Evolutionary conservation across 805 yeast genomes (phyloP).

Genomic region (Blastobotrys parvus): DNA sequence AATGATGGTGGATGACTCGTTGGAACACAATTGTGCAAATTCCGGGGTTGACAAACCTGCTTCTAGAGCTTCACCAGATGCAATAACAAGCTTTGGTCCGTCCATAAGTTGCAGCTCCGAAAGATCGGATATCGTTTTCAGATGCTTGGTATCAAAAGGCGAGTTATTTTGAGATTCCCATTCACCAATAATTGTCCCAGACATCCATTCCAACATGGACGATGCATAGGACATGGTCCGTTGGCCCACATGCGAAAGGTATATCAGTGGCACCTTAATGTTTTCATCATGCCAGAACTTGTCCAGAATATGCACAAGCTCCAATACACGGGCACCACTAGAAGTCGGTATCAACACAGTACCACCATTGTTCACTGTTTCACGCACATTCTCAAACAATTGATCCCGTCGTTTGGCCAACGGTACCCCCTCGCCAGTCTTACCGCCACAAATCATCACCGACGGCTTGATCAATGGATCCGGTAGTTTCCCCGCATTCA

Average conservation of each 20-base stretch:
- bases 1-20: constrained; percentile 60
- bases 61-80: constrained; percentile 58
- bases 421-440: constrained; percentile 40
- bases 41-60: constrained; percentile 43
- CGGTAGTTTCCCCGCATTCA: constrained; percentile 55
- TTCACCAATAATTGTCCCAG: constrained; percentile 70
- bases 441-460: constrained; percentile 67
- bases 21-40: constrained; percentile 44
- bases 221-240: constrained; percentile 73
- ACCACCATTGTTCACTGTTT: constrained; percentile 65
- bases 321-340: constrained; percentile 72
- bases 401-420: constrained; percentile 57
- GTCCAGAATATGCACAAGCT: constrained; percentile 66
- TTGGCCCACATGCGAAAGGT: constrained; percentile 72
- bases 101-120: constrained; percentile 30
- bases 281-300: constrained; percentile 42
- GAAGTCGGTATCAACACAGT: constrained; percentile 78
- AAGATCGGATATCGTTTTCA: constrained; percentile 48
- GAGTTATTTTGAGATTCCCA: constrained; percentile 70
- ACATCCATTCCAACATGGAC: constrained; percentile 94
- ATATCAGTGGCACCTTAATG: constrained; percentile 53
- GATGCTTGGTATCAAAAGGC: constrained; percentile 72
- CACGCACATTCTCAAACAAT: constrained; percentile 54
- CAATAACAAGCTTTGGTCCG: constrained; percentile 66
- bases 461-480: constrained; percentile 64